Conservation (phyloP, 139 green algal genomes). For the Coccomyxa sp. region DNA sequence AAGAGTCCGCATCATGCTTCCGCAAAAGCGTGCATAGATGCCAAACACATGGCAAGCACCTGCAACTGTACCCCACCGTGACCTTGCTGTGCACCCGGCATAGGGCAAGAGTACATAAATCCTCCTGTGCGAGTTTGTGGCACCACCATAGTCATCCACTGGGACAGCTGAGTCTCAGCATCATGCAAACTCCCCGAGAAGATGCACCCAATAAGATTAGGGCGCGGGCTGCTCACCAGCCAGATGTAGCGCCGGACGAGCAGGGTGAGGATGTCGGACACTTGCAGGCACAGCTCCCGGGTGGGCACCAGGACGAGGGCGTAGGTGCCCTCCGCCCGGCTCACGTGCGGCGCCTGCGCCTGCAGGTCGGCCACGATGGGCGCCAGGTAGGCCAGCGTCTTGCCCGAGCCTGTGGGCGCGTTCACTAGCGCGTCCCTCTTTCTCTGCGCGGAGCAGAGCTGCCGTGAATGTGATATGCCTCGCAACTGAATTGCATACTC, state of each 20-base stretch:
- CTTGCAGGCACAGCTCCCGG: slow-evolving; percentile 84
- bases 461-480: background rate
- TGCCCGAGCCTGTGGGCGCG: slow-evolving; percentile 80
- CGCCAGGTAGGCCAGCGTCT: slow-evolving; percentile 89
- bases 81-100: too few relatives aligned
- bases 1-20: too few relatives aligned
- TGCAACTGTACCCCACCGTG: too few relatives aligned
- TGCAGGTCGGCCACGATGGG: slow-evolving; percentile 81
- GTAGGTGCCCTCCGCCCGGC: slow-evolving; percentile 61
- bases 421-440: slow-evolving; percentile 64
- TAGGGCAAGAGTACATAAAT: too few relatives aligned
- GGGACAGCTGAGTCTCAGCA: too few relatives aligned
- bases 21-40: too few relatives aligned
- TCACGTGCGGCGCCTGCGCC: slow-evolving; percentile 40
- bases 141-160: too few relatives aligned
- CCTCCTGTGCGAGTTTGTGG: too few relatives aligned
- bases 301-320: slow-evolving; percentile 83
- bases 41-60: too few relatives aligned
- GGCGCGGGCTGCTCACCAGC: slow-evolving; percentile 42
- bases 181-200: too few relatives aligned
- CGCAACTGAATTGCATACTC: background rate
- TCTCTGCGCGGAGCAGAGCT: slow-evolving; percentile 20
- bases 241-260: slow-evolving; percentile 43
- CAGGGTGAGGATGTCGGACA: slow-evolving; percentile 39
- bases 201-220: too few relatives aligned